Base-by-base conservation (phyloP, 148 eudicot genomes). In the Rhododendron vialii region DNA sequence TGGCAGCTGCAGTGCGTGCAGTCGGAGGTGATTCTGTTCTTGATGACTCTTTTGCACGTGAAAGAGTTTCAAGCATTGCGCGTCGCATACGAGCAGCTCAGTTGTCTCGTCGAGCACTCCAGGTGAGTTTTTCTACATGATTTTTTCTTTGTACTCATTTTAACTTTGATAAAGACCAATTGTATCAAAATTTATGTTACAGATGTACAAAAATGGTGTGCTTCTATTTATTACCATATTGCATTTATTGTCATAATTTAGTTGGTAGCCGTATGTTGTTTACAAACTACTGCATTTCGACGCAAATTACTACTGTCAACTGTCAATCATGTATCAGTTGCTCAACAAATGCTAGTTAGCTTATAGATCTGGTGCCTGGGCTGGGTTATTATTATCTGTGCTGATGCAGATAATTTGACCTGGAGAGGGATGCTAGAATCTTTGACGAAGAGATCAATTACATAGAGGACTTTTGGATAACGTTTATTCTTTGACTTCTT, bases 1-100 rank as follows among this genome's bases (percentile, higher is more conserved):
- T 95, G 98, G 96, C 98, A 61, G 98, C 98, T 87, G 99, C 99
- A 82, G 96, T 98, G 84, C 96, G 99, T 87, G 99, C 99, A 55
- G 95, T 98, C 47, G 99, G 99, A 86, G 94, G 98, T 76, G 99
- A 98, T 91, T 98, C 99, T 87, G 98, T 94, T 90, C 95, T 95
- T 88, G 99, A 95, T 87, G 92, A 98, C 90, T 93, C 98, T 80
- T 95, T 94, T 92, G 99, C 99, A 87, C 96, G 99, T 50, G 98
- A 98, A 77, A 92, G 97, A 90, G 98, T 98, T 85, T 93, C 98
- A 48, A 93, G 90, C 87, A 98, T 98, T 85, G 98, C 99, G 24
- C 91, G 89, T 83, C 96, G 98, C 30, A 95, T 98, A 85, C 96
- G 99, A 59, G 85, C 92, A 74, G 88, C 98, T 90, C 99, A 98